Conservation (phyloP, 164 flowering plant species). For the Liriodendron chinense region DNA sequence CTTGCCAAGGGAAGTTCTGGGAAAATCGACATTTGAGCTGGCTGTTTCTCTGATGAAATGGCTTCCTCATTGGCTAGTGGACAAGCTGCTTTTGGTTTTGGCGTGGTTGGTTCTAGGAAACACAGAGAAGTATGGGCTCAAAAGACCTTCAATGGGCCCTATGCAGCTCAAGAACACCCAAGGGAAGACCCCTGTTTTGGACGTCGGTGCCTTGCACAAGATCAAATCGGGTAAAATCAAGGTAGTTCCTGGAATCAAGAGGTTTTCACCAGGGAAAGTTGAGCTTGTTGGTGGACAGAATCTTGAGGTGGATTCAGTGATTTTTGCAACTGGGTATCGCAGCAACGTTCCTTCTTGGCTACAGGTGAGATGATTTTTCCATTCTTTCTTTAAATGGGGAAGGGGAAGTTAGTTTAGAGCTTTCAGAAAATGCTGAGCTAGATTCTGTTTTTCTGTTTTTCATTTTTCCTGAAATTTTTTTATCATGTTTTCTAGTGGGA, state of each 20-base stretch:
- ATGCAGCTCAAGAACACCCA: conserved; percentile 55
- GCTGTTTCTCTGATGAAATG: conserved; percentile 50
- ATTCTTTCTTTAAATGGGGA: conserved; percentile 11
- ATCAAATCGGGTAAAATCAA: conserved; percentile 71
- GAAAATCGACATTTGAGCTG: conserved; percentile 61
- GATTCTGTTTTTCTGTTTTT: not conserved
- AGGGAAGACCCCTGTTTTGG: conserved; percentile 87
- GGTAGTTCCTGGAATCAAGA: conserved; percentile 69
- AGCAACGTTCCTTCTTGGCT: conserved; percentile 96
- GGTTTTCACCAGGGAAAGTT: conserved; percentile 37
- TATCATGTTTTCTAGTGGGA: not conserved
- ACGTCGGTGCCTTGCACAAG: conserved; percentile 64
- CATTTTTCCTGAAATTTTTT: too few species aligned
- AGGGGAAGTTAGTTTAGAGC: not conserved
- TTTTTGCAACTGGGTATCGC: conserved; percentile 84
- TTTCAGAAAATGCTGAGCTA: not conserved
- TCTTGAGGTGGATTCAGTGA: conserved; percentile 63
- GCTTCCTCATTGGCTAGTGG: conserved; percentile 63
- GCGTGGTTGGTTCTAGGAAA: conserved; percentile 59
- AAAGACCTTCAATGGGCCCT: conserved; percentile 68
- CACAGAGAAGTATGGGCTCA: conserved; percentile 53
- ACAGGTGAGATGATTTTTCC: conserved; percentile 41
- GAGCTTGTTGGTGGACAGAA: conserved; percentile 59
- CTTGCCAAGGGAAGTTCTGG: conserved; percentile 65
- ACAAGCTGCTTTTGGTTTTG: conserved; percentile 46